Base-by-base conservation (phyloP, 2,329 filamentous ascomycete genomes). In the Pezicula radicicola region DNA sequence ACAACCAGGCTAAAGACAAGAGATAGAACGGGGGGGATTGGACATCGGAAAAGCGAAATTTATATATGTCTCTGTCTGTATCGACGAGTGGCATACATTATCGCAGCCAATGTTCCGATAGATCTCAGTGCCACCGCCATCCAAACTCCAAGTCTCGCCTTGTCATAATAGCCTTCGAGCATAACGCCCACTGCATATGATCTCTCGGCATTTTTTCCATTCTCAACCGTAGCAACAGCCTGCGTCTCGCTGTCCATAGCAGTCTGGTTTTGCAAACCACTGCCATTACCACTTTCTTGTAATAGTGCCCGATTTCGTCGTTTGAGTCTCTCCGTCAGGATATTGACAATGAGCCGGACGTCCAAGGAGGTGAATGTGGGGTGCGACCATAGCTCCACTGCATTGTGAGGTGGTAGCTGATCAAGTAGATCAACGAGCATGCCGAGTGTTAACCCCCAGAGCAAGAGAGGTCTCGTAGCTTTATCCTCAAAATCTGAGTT, bases 401-500 rank as follows among this genome's bases (percentile, higher is more conserved):
- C 81, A 56, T 77, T 72, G 35, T 80, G 72, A 2, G 84, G 83
- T n/a, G 84, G 84, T 4, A 88, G 68, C 61, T 86, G 76, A 56
- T 88, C 83, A 21, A 88, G 73, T 56, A 88, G 83, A 66, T 89
- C 85, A 15, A 81, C 81, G 37, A 88, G 68, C 30, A 89, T 80
- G 5, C 84, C 85, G 1, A 88, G 71, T 0, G 85, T 88, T 33
- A 89, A 66, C 0, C 85, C 85, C 85, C 85, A 89, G 1, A 88
- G 77, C 10, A 87, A 67, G 2, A 88, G 70, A 2, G 83, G 80
- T 25, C 66, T 65, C 56, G 65, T 59, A 58, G 67, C 65, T 56
- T 71, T 60, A 57, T 67, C 64, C 21, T 67, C 65, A 2, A 68
- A 63, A 40, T 57, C 60, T 57, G 57, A 62, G 2, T 63, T 68